Conservation (phyloP, 1,139 yeast genomes). For the Blastobotrys malaysiensis region DNA sequence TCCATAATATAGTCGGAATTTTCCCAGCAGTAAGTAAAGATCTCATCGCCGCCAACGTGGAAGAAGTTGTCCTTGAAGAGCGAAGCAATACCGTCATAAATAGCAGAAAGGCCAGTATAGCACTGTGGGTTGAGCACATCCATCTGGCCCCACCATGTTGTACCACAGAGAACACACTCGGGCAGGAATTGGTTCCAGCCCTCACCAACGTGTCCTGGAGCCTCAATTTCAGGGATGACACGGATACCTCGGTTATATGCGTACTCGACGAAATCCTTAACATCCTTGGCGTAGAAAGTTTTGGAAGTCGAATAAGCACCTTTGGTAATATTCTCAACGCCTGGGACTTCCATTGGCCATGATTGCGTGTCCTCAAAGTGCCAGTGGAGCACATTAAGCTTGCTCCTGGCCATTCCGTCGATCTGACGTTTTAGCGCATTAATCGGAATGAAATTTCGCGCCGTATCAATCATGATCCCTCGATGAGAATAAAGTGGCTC, state of each 20-base stretch:
- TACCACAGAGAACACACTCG: constrained; percentile 35
- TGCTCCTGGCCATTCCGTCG: constrained; percentile 41
- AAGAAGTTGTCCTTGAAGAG: constrained; percentile 39
- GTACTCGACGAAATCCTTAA: constrained; percentile 35
- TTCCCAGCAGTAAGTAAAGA: constrained; percentile 38
- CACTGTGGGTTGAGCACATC: constrained; percentile 38
- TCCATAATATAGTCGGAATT: constrained; percentile 30
- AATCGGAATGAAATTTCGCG: constrained; percentile 38
- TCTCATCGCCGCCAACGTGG: constrained; percentile 47
- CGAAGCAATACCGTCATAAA: constrained; percentile 37
- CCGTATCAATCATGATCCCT: constrained; percentile 43
- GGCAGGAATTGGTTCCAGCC: constrained; percentile 42
- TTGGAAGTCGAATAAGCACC: constrained; percentile 41
- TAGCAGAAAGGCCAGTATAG: constrained; percentile 35
- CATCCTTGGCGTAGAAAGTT: constrained; percentile 34
- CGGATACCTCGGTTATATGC: constrained; percentile 41
- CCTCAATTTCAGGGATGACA: constrained; percentile 44
- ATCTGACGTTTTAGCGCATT: constrained; percentile 37
- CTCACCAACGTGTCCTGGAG: constrained; percentile 46
- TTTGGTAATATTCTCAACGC: constrained; percentile 40
- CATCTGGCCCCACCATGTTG: constrained; percentile 42
- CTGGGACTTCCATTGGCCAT: constrained; percentile 40
- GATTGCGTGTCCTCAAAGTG: constrained; percentile 44
- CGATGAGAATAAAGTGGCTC: constrained; percentile 41
- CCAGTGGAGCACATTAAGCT: constrained; percentile 45